A percentile compares a stretch with the other conserved stretches of the same genome.
Conservation (phyloP, 495 filamentous ascomycete genomes). For the Sordaria brevicollis region DNA sequence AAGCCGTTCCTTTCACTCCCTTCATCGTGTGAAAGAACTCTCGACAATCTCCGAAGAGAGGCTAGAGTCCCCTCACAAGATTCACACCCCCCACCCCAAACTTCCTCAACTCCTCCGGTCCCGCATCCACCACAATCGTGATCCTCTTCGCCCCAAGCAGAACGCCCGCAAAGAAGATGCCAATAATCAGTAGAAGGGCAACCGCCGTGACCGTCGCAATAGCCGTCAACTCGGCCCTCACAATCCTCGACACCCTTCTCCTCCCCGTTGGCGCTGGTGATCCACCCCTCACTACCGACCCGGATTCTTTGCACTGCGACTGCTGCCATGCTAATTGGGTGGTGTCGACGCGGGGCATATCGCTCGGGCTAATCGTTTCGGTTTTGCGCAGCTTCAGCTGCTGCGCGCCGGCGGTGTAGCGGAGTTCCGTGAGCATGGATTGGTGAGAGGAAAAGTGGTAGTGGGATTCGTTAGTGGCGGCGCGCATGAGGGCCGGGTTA, state of each 20-base stretch:
- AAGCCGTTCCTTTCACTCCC: not conserved
- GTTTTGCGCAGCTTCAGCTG: not conserved
- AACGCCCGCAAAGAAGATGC: not conserved
- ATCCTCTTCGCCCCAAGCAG: constrained; percentile 2
- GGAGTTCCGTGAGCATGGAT: not conserved
- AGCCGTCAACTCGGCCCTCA: not conserved
- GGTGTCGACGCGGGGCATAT: not conserved
- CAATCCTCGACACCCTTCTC: not conserved
- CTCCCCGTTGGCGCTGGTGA: not conserved
- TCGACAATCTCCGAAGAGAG: too few relatives aligned
- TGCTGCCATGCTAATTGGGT: not conserved
- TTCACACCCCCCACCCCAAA: not conserved
- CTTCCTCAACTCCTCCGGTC: not conserved
- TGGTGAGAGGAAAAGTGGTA: not conserved
- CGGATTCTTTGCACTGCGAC: not conserved
- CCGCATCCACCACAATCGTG: not conserved
- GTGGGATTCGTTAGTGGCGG: not conserved
- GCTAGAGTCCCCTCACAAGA: not conserved
- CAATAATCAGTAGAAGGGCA: not conserved
- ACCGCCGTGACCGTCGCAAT: not conserved
- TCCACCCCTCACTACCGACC: not conserved
- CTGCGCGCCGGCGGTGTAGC: not conserved
- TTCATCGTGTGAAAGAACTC: too few relatives aligned
- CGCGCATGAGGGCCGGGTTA: not conserved
- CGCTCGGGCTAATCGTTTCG: not conserved